A percentile compares a stretch with the other conserved stretches of the same genome.
Evolutionary conservation across 805 yeast genomes (phyloP).

Genomic region (Lipomyces sp.): DNA sequence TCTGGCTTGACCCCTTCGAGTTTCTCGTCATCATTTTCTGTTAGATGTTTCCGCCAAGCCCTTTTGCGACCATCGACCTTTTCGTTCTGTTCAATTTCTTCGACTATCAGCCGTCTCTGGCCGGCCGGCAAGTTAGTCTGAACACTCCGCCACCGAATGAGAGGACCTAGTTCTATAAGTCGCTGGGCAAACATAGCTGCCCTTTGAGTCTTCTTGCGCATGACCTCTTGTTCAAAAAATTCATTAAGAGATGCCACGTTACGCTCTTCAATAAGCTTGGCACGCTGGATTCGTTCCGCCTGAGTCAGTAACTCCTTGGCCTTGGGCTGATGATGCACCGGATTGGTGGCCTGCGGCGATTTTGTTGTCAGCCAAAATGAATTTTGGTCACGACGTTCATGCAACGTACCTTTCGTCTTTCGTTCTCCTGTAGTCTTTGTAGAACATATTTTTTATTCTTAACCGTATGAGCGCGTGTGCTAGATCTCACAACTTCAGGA

Average conservation of each 20-base stretch:
- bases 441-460: constrained; percentile 78
- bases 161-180: constrained; percentile 57
- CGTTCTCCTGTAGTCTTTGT: constrained; percentile 70
- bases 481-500: constrained; percentile 26
- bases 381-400: too few species aligned
- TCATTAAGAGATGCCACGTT: constrained; percentile 74
- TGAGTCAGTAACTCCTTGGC: constrained; percentile 54
- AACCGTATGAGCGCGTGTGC: constrained; percentile 73
- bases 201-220: constrained; percentile 75
- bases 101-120: constrained; percentile 19
- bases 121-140: constrained; percentile 54
- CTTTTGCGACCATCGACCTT: constrained; percentile 8
- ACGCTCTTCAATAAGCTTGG: constrained; percentile 79
- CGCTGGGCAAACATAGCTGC: constrained; percentile 71
- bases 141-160: constrained; percentile 57
- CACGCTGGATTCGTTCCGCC: constrained; percentile 77
- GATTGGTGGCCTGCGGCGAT: constrained; percentile 11
- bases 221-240: constrained; percentile 83
- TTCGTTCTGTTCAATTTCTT: constrained; percentile 29
- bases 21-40: constrained; percentile 1
- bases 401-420: constrained; percentile 54
- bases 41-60: background rate
- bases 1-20: background rate
- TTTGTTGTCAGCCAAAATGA: background rate
- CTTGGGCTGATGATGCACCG: constrained; percentile 12